A percentile compares a stretch with the other conserved stretches of the same genome.
phyloP scores from a whole-genome alignment of 768 basidiomycete genomes.

The Coprinellus micaceus region DNA sequence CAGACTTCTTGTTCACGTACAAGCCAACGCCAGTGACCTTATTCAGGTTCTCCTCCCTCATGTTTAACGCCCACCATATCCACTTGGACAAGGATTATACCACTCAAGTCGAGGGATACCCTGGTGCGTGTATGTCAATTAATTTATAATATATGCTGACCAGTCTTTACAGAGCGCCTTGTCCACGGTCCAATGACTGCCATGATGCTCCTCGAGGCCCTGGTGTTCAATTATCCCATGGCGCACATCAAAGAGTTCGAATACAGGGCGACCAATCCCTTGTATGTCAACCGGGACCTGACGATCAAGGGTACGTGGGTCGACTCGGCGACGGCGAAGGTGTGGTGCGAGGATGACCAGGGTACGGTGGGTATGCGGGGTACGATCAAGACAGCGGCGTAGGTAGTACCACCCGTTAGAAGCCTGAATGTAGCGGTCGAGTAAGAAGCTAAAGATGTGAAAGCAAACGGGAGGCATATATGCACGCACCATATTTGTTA shows the following conservation, averaged over 20 bases:
- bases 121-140: constrained; percentile 41
- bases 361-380: constrained; percentile 71
- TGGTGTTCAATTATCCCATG: constrained; percentile 46
- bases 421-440: constrained; percentile 20
- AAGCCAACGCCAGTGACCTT: constrained; percentile 66
- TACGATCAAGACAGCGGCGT: constrained; percentile 22
- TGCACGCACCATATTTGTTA: constrained; percentile 85
- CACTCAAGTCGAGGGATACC: constrained; percentile 63
- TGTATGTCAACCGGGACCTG: constrained; percentile 49
- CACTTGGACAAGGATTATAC: constrained; percentile 79
- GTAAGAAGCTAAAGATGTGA: too few relatives aligned
- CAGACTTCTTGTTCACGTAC: constrained; percentile 63
- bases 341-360: constrained; percentile 59
- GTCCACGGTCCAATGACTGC: constrained; percentile 84
- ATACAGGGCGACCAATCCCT: constrained; percentile 66
- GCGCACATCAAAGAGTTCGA: constrained; percentile 50
- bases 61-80: constrained; percentile 82
- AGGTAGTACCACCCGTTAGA: constrained; percentile 21
- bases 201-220: constrained; percentile 68
- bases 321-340: constrained; percentile 33
- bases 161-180: constrained; percentile 54
- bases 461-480: too few relatives aligned
- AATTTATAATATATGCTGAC: constrained; percentile 2
- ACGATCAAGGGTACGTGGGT: constrained; percentile 46
- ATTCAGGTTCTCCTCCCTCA: constrained; percentile 84